A percentile compares a stretch with the other conserved stretches of the same genome.
phyloP scores from a whole-genome alignment of 352 stramenopile species.

The Phytophthora constricta region DNA sequence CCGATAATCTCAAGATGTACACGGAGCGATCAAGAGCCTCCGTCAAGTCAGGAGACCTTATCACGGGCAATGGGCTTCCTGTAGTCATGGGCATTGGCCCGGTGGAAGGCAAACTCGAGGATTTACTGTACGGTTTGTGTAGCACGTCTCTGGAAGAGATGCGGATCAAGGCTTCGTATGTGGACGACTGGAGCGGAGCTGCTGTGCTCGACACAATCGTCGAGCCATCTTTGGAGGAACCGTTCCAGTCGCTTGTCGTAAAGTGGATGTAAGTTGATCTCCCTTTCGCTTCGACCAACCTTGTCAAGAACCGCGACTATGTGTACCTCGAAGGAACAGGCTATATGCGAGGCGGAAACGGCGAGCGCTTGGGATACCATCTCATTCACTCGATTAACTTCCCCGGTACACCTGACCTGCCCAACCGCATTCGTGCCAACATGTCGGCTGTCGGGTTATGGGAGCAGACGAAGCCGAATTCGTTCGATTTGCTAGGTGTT shows the following conservation, averaged over 20 bases:
- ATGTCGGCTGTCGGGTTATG: constrained; percentile 41
- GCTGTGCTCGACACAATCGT: constrained; percentile 28
- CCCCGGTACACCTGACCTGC: constrained; percentile 6
- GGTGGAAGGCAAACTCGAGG: constrained; percentile 40
- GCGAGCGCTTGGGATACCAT: constrained; percentile 48
- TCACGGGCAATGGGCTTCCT: constrained; percentile 11
- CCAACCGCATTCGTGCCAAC: constrained; percentile 28
- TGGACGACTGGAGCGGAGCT: constrained; percentile 27
- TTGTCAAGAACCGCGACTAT: constrained; percentile 52
- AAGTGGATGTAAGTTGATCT: constrained; percentile 28
- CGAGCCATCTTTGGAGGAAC: constrained; percentile 18
- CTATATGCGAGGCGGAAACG: constrained; percentile 28
- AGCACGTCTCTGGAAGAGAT: constrained; percentile 33
- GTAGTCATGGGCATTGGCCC: constrained; percentile 36
- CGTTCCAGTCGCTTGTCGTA: constrained; percentile 35
- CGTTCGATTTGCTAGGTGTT: neutral
- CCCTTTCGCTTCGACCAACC: constrained; percentile 2
- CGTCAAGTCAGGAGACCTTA: neutral
- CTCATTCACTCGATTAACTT: constrained; percentile 45
- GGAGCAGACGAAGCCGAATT: constrained; percentile 7
- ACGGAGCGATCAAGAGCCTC: constrained; percentile 2
- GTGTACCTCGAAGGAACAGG: constrained; percentile 49
- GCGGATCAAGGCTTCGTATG: constrained; percentile 39
- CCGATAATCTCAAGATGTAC: constrained; percentile 1
- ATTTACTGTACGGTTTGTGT: constrained; percentile 46